Base-by-base conservation (phyloP, 129 eudicot genomes). In the Pulicaria dysenterica region DNA sequence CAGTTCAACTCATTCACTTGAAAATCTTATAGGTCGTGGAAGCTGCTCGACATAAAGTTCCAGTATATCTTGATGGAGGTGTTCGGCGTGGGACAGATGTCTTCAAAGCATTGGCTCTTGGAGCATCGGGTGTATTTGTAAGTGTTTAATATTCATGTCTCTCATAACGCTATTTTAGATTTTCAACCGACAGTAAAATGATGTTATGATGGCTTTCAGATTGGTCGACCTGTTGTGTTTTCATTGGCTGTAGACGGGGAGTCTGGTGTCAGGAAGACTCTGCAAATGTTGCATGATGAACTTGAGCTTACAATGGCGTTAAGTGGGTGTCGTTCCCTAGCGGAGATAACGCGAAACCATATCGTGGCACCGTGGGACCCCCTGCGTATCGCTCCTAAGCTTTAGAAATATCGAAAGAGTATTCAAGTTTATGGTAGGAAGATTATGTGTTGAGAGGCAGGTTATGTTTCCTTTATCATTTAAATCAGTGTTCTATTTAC, bases 161-260 rank as follows among this genome's bases (percentile, higher is more conserved):
- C 31, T 24, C 31, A 24, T 24, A 24, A 24, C 31, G 31, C 1
- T 24, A 49, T 10, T 13, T 49, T 49, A 49, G 55, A 13, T 49
- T 9, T 13, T 5, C 55, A 14, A 49, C 17, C 4, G 3, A 13
- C 14, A 49, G 55, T 49, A 15, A 49, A 24, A 24, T 2, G 1
- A 24, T 24, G 31, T 56, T 39, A 39, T 53, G 72, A 59, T 60
- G 40, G n/a, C 11, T 69, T 58, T 34, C 74, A 88, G 97, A 83
- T 92, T 66, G 96, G 98, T 57, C 81, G 98, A 45, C 98, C 96
- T 1, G 88, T 83, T 7, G 82, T 92, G 77, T 92, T 82, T 58
- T 84, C 98, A 7, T 80, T 92, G 76, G 98, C 96, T 11, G 91
- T 88, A 16, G 96, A 86, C 37, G 96, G 98, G 57, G 98, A 92